Evolutionary conservation across 2,329 filamentous ascomycete species (phyloP), one percentile per base, ranked within the genome.

Genomic region (Alternaria dauci): DNA sequence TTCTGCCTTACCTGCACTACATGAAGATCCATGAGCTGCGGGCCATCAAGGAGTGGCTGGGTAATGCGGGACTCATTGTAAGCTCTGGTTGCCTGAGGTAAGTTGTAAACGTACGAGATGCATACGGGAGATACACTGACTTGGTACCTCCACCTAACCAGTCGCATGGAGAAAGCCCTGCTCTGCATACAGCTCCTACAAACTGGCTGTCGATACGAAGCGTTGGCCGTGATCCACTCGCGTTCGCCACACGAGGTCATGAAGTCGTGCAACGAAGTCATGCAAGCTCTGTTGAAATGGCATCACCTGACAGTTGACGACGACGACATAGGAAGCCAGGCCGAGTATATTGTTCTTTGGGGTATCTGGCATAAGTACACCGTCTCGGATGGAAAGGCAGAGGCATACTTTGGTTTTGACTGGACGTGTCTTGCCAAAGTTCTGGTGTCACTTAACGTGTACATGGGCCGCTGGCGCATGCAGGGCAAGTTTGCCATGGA

Each of bases 11-110:
- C 20, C 61, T 72, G 26, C 59, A 66, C 14, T 65, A 64, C 47
- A 68, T 74, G 51, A 74, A 74, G 56, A 59, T 69, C 16, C 71
- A 74, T 57, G 71, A 74, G 51, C 50, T 71, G 41, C 68, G 67
- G 8, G 63, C 52, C 11, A 60, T 74, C 28, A 69, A 69, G 47
- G 46, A 60, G 39, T 72, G 66, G 66, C 61, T 74, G 14, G 42
- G 53, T 12, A 50, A 60, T 9, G 60, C 63, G 25, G 52, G 55
- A 1, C 61, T 68, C 36, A 39, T 73, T 2, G 53, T n/a, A 8
- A 60, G 54, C n/a, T 67, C 65, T 8, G 62, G 58, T 23, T 47
- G 50, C 11, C 67, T 76, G 11, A 69, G 36, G 36, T 39, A 39
- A 20, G 36, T 18, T 6, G 16, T 20, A n/a, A 39, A 7, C 11